These are phyloP conservation scores for Didymella keratinophila DNA, from an alignment of 2,329 filamentous ascomycete species.

Conservation along the genomic window DNA sequence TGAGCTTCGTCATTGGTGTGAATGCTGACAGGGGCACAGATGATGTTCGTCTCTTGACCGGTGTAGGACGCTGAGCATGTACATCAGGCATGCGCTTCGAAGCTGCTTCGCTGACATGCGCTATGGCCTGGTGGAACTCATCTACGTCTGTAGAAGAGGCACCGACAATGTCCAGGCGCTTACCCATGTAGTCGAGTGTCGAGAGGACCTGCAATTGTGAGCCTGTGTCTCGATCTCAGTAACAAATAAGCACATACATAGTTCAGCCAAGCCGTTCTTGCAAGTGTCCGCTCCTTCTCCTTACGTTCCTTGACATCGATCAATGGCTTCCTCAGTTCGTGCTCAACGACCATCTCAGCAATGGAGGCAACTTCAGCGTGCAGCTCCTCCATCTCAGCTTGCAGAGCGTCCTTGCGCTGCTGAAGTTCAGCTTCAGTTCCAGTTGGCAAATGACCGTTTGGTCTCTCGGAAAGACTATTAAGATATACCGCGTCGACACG, in stretches of 20 bases:
- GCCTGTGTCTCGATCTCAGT: background rate
- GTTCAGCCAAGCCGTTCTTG: slow-evolving; percentile 52
- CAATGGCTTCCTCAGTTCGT: slow-evolving; percentile 71
- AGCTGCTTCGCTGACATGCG: slow-evolving; percentile 37
- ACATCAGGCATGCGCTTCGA: slow-evolving; percentile 36
- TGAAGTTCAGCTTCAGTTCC: slow-evolving; percentile 54
- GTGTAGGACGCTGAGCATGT: slow-evolving; percentile 24
- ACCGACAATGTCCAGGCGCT: slow-evolving; percentile 42
- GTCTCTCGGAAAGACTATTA: slow-evolving; percentile 44
- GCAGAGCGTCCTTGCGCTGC: slow-evolving; percentile 62
- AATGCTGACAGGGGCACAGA: slow-evolving; percentile 37
- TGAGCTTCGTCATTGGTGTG: slow-evolving; percentile 42
- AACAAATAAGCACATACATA: slow-evolving; percentile 49
- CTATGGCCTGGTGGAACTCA: slow-evolving; percentile 45
- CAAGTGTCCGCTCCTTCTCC: slow-evolving; percentile 45
- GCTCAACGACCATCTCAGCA: slow-evolving; percentile 74
- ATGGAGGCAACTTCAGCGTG: slow-evolving; percentile 74
- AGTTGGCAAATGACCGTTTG: slow-evolving; percentile 17
- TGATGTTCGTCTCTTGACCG: slow-evolving; percentile 32
- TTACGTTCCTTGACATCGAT: slow-evolving; percentile 51
- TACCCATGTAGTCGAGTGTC: slow-evolving; percentile 54
- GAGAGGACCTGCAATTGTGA: slow-evolving; percentile 43
- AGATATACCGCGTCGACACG: slow-evolving; percentile 63
- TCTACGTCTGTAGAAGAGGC: slow-evolving; percentile 34
- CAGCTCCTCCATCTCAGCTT: slow-evolving; percentile 72